Percentiles rank a stretch among this genome's conserved stretches.
Evolutionary conservation across 2,329 filamentous ascomycete species (phyloP).

Genomic region (Ustilaginoidea virens): DNA sequence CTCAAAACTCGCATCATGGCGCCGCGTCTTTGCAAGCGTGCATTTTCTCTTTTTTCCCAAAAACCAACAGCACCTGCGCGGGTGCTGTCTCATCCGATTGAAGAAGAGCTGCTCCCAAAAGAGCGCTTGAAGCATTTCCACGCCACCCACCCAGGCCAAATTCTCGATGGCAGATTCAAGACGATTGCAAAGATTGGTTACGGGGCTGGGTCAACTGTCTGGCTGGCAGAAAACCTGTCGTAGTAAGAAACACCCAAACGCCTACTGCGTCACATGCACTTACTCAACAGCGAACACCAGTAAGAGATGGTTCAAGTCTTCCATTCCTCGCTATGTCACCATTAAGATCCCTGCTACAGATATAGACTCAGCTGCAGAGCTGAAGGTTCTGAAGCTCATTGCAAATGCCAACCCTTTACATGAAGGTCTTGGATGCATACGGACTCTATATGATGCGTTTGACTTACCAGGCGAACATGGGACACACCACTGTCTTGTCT

Average conservation of each 20-base stretch:
- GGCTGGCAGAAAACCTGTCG: constrained; percentile 16
- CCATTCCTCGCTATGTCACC: constrained; percentile 5
- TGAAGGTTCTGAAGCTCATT: constrained; percentile 5
- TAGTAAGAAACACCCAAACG: constrained; percentile 4
- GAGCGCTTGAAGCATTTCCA: constrained; percentile 7
- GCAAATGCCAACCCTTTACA: constrained; percentile 7
- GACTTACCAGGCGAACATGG: constrained; percentile 5
- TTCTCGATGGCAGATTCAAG: constrained; percentile 19
- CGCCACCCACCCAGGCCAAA: constrained; percentile 9
- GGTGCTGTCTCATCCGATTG: constrained; percentile 4
- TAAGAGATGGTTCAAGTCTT: constrained; percentile 1
- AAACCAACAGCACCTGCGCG: background rate
- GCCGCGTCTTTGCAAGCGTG: background rate
- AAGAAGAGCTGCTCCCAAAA: constrained; percentile 8
- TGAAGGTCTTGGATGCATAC: constrained; percentile 5
- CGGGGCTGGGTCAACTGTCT: constrained; percentile 20
- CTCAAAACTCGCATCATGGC: too few species aligned
- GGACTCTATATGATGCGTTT: constrained; percentile 7
- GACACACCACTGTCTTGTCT: constrained; percentile 10
- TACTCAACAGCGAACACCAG: background rate
- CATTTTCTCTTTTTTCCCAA: constrained; percentile 1
- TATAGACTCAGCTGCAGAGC: constrained; percentile 6
- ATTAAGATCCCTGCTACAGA: constrained; percentile 7
- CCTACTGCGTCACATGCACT: background rate
- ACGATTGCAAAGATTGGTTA: constrained; percentile 20